Evolutionary conservation across 1,284 basidiomycete species (phyloP).

Genomic region (Moesziomyces antarcticus): DNA sequence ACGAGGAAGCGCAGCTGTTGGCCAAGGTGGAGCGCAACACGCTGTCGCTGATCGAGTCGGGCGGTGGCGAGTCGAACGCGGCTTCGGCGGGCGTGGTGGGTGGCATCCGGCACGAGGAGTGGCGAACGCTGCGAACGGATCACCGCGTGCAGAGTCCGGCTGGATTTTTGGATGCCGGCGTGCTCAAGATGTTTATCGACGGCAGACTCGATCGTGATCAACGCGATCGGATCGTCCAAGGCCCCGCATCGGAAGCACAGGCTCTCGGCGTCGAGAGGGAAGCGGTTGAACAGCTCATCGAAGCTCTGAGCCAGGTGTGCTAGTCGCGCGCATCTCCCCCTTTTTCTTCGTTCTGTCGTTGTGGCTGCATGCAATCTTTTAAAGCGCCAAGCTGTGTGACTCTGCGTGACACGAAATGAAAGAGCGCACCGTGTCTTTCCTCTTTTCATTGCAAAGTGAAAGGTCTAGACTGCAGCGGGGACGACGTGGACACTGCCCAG

Average conservation of each 20-base stretch:
- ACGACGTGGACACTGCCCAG: slow-evolving; percentile 21
- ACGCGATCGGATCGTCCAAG: slow-evolving; percentile 18
- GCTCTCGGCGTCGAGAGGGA: slow-evolving; percentile 26
- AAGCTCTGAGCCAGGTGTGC: slow-evolving; percentile 27
- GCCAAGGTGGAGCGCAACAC: slow-evolving; percentile 56
- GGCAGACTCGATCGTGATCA: slow-evolving; percentile 27
- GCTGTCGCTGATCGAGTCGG: slow-evolving; percentile 21
- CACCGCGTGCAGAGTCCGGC: slow-evolving; percentile 52
- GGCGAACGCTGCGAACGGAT: slow-evolving; percentile 64
- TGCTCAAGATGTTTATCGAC: slow-evolving; percentile 46
- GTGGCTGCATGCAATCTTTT: too few species aligned
- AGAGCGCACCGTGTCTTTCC: too few species aligned
- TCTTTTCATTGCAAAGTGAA: too few species aligned
- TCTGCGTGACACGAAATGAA: too few species aligned
- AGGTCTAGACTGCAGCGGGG: slow-evolving; percentile 12
- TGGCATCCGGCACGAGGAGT: slow-evolving; percentile 51
- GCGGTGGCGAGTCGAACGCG: background rate
- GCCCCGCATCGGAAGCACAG: slow-evolving; percentile 16
- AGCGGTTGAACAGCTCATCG: slow-evolving; percentile 29
- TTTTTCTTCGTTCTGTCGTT: too few species aligned
- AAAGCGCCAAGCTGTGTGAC: too few species aligned
- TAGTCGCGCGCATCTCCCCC: background rate
- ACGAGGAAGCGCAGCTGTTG: slow-evolving; percentile 24
- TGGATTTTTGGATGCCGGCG: slow-evolving; percentile 59
- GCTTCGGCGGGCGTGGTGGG: slow-evolving; percentile 25